Conservation (phyloP, 2,329 filamentous ascomycete genomes). For the Venturia asperata region DNA sequence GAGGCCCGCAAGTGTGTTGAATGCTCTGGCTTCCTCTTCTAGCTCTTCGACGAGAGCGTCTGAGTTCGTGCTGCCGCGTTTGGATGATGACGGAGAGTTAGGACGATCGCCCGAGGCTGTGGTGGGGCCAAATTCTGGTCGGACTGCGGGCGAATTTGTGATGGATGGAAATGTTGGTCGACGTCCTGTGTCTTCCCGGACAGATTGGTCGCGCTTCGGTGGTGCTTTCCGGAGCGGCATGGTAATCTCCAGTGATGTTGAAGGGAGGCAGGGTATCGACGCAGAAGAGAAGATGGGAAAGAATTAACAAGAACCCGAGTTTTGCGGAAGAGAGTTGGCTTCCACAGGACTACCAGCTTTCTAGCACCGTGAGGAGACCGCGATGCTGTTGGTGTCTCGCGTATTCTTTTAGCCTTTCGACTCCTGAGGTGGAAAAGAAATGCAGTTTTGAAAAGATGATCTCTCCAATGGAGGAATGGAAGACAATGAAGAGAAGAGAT, state of each 20-base stretch:
- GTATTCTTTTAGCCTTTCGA: neutral
- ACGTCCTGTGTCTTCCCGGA: slow-evolving; percentile 1
- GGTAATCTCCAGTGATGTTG: neutral
- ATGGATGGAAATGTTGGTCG: neutral
- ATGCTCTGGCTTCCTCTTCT: neutral
- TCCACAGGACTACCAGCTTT: neutral
- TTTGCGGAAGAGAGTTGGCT: neutral
- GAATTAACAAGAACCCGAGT: neutral
- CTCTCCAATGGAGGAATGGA: too few species aligned
- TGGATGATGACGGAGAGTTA: neutral
- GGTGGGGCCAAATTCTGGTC: neutral
- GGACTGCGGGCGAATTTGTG: neutral
- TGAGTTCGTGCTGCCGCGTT: neutral
- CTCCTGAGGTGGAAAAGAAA: neutral
- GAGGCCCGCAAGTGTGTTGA: neutral
- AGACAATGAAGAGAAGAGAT: too few species aligned
- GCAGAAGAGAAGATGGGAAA: neutral
- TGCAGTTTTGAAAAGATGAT: too few species aligned
- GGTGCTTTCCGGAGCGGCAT: slow-evolving; percentile 1
- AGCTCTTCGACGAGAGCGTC: neutral
- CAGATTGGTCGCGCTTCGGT: neutral
- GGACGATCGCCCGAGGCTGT: neutral
- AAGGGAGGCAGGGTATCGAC: neutral
- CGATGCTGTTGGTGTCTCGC: neutral
- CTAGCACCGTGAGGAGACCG: neutral